A percentile compares a stretch with the other conserved stretches of the same genome.
phyloP scores from a whole-genome alignment of 2,329 filamentous ascomycete species.

The Penicillium italicum region DNA sequence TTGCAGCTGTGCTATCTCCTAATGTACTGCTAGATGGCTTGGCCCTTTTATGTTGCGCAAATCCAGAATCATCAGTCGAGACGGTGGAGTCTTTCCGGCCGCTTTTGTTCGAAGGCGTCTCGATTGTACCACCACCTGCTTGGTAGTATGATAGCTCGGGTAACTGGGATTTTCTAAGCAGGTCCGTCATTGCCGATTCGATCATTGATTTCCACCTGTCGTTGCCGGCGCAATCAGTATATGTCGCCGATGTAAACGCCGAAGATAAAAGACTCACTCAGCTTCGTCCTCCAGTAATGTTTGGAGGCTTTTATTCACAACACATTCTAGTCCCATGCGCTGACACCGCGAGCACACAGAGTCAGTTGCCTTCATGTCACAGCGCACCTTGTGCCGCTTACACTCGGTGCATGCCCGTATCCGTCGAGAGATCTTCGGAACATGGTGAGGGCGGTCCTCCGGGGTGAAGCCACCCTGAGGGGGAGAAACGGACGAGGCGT shows the following conservation, averaged over 20 bases:
- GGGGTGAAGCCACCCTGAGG: constrained; percentile 27
- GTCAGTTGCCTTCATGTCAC: constrained; percentile 50
- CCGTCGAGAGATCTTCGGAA: constrained; percentile 44
- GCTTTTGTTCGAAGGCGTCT: constrained; percentile 30
- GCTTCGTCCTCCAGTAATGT: constrained; percentile 50
- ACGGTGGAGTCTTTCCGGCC: constrained; percentile 34
- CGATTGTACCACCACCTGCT: constrained; percentile 27
- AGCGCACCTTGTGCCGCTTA: constrained; percentile 54
- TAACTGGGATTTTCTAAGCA: constrained; percentile 36
- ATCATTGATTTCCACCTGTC: constrained; percentile 39
- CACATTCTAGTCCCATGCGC: constrained; percentile 49
- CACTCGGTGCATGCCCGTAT: constrained; percentile 53
- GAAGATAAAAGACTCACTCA: constrained; percentile 34
- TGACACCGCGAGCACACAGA: constrained; percentile 50
- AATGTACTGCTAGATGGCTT: constrained; percentile 15
- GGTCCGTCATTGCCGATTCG: constrained; percentile 38
- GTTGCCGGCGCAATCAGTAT: constrained; percentile 11
- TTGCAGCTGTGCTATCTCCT: constrained; percentile 15
- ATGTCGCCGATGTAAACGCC: background rate
- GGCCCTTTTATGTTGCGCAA: constrained; percentile 17
- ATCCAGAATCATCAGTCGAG: constrained; percentile 31
- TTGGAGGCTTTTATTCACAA: constrained; percentile 52
- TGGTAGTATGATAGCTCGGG: constrained; percentile 41
- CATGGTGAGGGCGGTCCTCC: constrained; percentile 33
- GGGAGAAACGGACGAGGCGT: constrained; percentile 35